These are phyloP conservation scores for Corinectria fuckeliana DNA, from an alignment of 2,329 filamentous ascomycete genomes.

Conservation along the genomic window DNA sequence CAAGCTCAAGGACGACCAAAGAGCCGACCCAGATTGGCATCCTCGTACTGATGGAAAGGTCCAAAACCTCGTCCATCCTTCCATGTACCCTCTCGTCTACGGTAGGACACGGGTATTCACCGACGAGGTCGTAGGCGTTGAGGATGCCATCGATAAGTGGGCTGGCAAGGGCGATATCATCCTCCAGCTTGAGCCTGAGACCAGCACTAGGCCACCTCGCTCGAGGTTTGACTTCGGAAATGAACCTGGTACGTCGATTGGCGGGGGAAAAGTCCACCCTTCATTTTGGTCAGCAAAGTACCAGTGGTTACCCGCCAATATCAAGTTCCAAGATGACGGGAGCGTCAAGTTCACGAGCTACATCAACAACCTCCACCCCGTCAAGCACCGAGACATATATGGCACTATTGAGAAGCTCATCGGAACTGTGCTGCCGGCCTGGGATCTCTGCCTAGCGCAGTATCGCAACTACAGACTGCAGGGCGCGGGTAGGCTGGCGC, in stretches of 20 bases:
- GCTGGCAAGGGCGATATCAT: constrained; percentile 32
- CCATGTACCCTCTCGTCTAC: constrained; percentile 31
- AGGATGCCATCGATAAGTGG: constrained; percentile 32
- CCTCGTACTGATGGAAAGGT: constrained; percentile 11
- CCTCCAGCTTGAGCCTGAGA: background rate
- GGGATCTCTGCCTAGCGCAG: constrained; percentile 56
- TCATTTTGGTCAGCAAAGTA: constrained; percentile 44
- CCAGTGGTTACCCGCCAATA: constrained; percentile 40
- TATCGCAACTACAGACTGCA: constrained; percentile 43
- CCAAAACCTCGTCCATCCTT: constrained; percentile 25
- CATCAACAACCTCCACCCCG: constrained; percentile 55
- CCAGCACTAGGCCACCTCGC: no score
- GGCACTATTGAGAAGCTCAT: constrained; percentile 46
- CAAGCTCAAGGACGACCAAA: constrained; percentile 26
- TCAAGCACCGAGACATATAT: constrained; percentile 41
- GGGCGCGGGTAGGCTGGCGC: constrained; percentile 19
- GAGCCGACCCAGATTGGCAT: constrained; percentile 25
- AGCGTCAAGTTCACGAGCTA: constrained; percentile 50
- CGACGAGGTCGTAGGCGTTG: constrained; percentile 38
- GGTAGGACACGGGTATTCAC: constrained; percentile 42
- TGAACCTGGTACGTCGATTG: background rate
- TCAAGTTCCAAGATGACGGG: constrained; percentile 46
- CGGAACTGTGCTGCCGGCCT: constrained; percentile 47
- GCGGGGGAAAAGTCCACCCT: background rate
- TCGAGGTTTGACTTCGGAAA: background rate